Conservation (phyloP, 495 filamentous ascomycete species). For the Penicillium arizonense region DNA sequence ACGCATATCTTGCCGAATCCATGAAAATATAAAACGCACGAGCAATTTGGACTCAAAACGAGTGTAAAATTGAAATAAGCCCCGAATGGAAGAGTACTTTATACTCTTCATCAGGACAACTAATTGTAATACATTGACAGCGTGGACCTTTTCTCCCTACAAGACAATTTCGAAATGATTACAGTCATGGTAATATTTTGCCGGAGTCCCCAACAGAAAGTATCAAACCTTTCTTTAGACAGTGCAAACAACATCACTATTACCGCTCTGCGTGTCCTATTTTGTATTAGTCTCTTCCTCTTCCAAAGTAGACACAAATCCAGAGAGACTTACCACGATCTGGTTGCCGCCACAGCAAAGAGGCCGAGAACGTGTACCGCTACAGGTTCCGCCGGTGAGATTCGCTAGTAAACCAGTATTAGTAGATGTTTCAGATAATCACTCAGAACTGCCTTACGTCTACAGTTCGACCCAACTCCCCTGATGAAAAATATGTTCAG, state of each 20-base stretch:
- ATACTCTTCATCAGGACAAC: no score
- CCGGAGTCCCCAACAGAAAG: slow-evolving; percentile 43
- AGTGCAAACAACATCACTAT: not conserved
- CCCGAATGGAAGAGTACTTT: no score
- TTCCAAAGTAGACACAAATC: not conserved
- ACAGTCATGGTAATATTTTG: slow-evolving; percentile 41
- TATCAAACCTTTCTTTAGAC: not conserved
- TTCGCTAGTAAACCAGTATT: no score
- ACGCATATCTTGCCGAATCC: no score
- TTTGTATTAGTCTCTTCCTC: not conserved
- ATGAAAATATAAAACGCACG: no score
- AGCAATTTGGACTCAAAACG: no score
- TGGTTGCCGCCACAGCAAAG: not conserved
- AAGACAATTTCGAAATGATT: no score
- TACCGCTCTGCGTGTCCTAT: not conserved
- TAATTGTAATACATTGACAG: no score
- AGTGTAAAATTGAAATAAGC: no score
- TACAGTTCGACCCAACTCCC: not conserved
- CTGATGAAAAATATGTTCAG: not conserved
- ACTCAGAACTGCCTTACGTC: not conserved
- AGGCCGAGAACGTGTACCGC: not conserved
- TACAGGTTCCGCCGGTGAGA: no score
- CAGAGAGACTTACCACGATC: not conserved
- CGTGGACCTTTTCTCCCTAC: no score
- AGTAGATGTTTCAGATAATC: no score